Base-by-base conservation (phyloP, 306 rosid species). In the Aeschynomene evenia region DNA sequence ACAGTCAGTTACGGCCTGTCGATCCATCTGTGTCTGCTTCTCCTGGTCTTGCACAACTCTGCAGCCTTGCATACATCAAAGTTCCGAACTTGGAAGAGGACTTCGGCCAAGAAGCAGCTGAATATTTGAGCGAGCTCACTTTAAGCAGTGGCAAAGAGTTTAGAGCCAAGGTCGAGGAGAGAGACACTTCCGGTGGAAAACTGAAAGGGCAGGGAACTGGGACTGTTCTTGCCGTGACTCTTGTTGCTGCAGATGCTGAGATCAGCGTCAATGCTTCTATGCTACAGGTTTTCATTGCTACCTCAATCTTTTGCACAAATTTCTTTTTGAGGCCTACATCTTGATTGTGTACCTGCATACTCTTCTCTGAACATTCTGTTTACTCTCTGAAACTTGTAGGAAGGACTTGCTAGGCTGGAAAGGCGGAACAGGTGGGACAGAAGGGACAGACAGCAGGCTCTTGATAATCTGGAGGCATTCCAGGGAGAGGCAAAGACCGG, bases 171-270 rank as follows among this genome's bases (percentile, higher is more conserved):
- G 71, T 90, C 45, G 97, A 90, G 81, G 95, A 88, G 49, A 84
- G 61, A 68, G 97, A 90, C 69, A 58, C 87, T 2, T 79, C 95
- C 0, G 97, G 92, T 20, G 97, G 95, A n/a, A 90, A 90, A 78
- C 75, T 76, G 22, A 90, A 84, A 71, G 95, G 95, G 29, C 95
- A 86, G 81, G 97, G 97, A 60, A 88, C 95, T 31, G 97, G 97
- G 31, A 67, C 84, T 2, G 70, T 81, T 67, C 78, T 86, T 43
- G 34, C 59, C 7, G 88, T 88, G 29, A 88, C 92, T 42, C 90
- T 90, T 63, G 88, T 82, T 52, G 90, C 91, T 45, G 91, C 68
- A 26, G 90, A 86, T 73, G 61, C 90, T 53, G 97, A 90, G 76
- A 79, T 81, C 62, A 88, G 90, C 31, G 29, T 90, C 58, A 90